Evolutionary conservation across 805 yeast species (phyloP).

Genomic region (Candida hungchunana): DNA sequence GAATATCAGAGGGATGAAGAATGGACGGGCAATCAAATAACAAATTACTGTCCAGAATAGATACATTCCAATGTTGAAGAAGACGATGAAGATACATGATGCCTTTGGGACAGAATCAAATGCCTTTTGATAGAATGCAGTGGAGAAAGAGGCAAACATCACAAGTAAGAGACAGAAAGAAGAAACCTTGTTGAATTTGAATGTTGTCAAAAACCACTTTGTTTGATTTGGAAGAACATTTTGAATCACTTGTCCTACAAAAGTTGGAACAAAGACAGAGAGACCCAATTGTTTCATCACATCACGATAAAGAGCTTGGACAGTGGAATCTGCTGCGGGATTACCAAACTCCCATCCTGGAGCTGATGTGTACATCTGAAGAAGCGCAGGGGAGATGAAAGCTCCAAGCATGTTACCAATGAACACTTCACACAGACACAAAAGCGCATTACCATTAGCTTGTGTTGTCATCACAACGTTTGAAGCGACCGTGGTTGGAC

Average conservation of each 20-base stretch:
- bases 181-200: constrained; percentile 67
- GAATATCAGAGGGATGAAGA: constrained; percentile 41
- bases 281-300: constrained; percentile 89
- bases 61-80: constrained; percentile 79
- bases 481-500: constrained; percentile 90
- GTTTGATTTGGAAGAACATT: constrained; percentile 63
- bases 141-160: constrained; percentile 77
- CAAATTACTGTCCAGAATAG: constrained; percentile 69
- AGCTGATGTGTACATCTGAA: constrained; percentile 58
- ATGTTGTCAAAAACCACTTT: constrained; percentile 53
- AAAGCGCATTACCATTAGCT: constrained; percentile 78
- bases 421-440: constrained; percentile 80
- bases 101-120: constrained; percentile 65
- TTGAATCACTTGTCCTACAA: constrained; percentile 84
- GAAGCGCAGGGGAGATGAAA: constrained; percentile 79
- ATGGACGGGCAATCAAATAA: constrained; percentile 57
- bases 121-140: constrained; percentile 81
- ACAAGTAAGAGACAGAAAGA: constrained; percentile 73
- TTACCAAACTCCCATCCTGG: constrained; percentile 73
- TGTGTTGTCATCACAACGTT: constrained; percentile 88
- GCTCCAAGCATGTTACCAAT: constrained; percentile 84
- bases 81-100: constrained; percentile 71
- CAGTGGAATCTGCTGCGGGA: constrained; percentile 57
- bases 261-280: constrained; percentile 77
- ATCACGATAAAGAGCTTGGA: constrained; percentile 56